A percentile compares a stretch with the other conserved stretches of the same genome.
Conservation (phyloP, 257 asterid species). For the Scutellaria minor region DNA sequence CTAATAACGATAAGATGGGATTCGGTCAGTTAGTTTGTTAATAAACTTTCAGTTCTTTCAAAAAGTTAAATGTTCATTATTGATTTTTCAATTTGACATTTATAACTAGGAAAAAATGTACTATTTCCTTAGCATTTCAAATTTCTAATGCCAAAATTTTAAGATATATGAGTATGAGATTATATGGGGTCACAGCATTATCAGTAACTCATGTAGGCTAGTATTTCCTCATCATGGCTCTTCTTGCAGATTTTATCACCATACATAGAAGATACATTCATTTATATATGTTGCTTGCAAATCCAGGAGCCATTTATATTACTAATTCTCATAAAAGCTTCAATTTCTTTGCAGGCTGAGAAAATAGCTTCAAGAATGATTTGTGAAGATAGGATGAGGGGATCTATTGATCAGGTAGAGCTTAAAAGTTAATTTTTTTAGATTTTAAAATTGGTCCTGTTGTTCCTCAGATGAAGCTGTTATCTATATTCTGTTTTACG, state of each 20-base stretch:
- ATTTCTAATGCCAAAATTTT: not conserved
- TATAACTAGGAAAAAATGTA: not conserved
- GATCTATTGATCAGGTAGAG: conserved; percentile 95
- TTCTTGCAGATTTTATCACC: not conserved
- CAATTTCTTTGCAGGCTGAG: conserved; percentile 72
- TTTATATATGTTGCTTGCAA: not conserved
- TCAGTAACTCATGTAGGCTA: not conserved
- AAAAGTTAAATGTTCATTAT: not conserved
- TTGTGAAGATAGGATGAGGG: conserved; percentile 95
- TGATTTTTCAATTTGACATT: not conserved
- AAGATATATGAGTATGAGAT: not conserved
- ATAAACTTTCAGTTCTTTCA: not conserved
- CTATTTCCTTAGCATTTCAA: not conserved
- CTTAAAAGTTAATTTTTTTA: not conserved
- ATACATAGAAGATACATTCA: not conserved
- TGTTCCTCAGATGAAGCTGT: conserved; percentile 19
- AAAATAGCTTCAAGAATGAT: conserved; percentile 98
- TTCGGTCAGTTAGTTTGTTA: not conserved
- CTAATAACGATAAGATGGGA: not conserved
- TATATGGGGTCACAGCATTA: not conserved
- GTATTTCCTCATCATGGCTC: conserved; percentile 4
- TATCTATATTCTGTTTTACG: not conserved
- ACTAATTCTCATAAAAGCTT: conserved; percentile 14
- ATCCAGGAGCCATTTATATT: conserved; percentile 9
- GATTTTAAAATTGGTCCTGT: not conserved